A percentile compares a stretch with the other conserved stretches of the same genome.
Conservation (phyloP, 768 basidiomycete species). For the Leucocoprinus sp. region DNA sequence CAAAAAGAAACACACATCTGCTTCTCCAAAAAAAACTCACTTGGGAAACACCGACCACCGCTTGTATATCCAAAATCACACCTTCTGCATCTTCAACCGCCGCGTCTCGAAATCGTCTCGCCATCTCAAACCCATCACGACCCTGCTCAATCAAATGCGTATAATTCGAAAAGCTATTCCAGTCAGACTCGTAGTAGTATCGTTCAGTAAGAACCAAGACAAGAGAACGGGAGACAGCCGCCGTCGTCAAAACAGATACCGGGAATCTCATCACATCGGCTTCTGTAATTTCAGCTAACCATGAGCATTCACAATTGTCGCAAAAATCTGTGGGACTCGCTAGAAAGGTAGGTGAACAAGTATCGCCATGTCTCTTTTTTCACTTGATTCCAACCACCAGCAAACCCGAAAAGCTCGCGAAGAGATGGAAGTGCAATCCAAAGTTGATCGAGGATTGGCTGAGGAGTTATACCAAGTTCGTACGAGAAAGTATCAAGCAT, state of each 20-base stretch:
- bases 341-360: slow-evolving; percentile 34
- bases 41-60: slow-evolving; percentile 25
- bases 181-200: slow-evolving; percentile 25
- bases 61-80: slow-evolving; percentile 31
- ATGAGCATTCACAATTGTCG: slow-evolving; percentile 1
- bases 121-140: slow-evolving; percentile 6
- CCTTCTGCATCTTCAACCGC: slow-evolving; percentile 27
- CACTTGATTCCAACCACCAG: slow-evolving; percentile 38
- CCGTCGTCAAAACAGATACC: slow-evolving; percentile 44
- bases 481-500: slow-evolving; percentile 40
- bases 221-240: slow-evolving; percentile 41
- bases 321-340: no score
- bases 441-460: slow-evolving; percentile 49
- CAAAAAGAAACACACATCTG: background rate
- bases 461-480: slow-evolving; percentile 43
- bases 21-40: slow-evolving; percentile 24
- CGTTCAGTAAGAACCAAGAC: slow-evolving; percentile 28
- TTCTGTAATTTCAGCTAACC: slow-evolving; percentile 25
- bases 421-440: slow-evolving; percentile 49
- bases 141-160: background rate
- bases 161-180: slow-evolving; percentile 16
- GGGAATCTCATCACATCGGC: slow-evolving; percentile 46
- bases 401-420: slow-evolving; percentile 30
- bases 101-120: slow-evolving; percentile 12
- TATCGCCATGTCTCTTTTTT: slow-evolving; percentile 41